Conservation (phyloP, 768 basidiomycete genomes). For the Podaxis pistillaris region DNA sequence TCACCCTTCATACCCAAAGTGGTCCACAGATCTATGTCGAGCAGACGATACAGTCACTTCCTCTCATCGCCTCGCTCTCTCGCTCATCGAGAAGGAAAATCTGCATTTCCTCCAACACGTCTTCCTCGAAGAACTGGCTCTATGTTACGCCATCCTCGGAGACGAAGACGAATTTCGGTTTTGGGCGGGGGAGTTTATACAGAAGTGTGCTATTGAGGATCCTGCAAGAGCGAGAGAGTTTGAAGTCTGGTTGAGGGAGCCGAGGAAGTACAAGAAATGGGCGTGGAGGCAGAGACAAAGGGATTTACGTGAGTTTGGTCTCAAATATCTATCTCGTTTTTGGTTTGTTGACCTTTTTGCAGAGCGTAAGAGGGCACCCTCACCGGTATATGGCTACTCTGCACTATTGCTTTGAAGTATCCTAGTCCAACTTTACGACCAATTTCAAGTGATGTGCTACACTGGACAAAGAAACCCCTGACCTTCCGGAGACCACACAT, state of each 20-base stretch:
- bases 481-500: background rate
- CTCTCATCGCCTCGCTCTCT: constrained; percentile 36
- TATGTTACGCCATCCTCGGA: constrained; percentile 40
- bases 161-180: constrained; percentile 31
- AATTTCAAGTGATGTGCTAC: no score
- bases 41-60: constrained; percentile 38
- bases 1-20: constrained; percentile 37
- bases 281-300: constrained; percentile 40
- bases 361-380: constrained; percentile 10
- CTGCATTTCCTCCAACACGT: constrained; percentile 38
- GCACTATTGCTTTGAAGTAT: background rate
- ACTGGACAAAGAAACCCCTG: no score
- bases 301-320: constrained; percentile 25
- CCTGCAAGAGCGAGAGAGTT: constrained; percentile 26
- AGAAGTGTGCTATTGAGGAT: constrained; percentile 26
- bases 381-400: constrained; percentile 4
- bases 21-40: constrained; percentile 40
- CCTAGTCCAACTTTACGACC: no score
- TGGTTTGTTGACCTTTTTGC: background rate
- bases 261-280: constrained; percentile 35
- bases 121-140: constrained; percentile 42
- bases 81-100: constrained; percentile 39
- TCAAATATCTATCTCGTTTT: background rate
- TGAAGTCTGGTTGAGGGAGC: constrained; percentile 29
- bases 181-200: constrained; percentile 34